A percentile compares a stretch with the other conserved stretches of the same genome.
These are phyloP conservation scores for Diplocarpon mali DNA, from an alignment of 2,329 filamentous ascomycete species.

Conservation along the genomic window DNA sequence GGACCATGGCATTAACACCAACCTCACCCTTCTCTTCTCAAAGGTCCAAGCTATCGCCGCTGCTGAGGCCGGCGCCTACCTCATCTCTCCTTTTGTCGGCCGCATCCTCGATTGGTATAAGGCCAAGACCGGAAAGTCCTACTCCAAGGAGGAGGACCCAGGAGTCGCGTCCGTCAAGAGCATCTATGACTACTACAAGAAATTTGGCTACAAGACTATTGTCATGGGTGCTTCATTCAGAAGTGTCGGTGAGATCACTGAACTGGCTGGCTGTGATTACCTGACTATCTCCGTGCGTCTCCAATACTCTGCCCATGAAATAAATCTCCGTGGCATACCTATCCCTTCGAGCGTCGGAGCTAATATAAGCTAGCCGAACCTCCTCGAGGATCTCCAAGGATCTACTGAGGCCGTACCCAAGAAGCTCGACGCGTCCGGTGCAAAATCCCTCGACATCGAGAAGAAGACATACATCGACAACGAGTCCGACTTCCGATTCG, in stretches of 20 bases:
- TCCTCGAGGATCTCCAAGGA: conserved; percentile 90
- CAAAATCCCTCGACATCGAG: conserved; percentile 60
- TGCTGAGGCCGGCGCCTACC: conserved; percentile 89
- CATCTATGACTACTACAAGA: conserved; percentile 99
- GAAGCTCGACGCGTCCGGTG: conserved; percentile 72
- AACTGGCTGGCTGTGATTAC: conserved; percentile 97
- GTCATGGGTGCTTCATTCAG: conserved; percentile 99
- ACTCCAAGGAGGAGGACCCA: conserved; percentile 80
- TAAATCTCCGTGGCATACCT: too few species aligned
- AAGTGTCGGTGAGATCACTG: conserved; percentile 91
- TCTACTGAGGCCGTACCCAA: conserved; percentile 70
- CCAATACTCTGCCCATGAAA: too few species aligned
- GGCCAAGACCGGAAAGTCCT: conserved; percentile 88
- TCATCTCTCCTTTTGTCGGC: conserved; percentile 98
- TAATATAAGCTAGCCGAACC: conserved; percentile 52
- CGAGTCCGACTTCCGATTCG: conserved; percentile 89
- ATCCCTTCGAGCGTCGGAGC: background rate
- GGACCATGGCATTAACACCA: conserved; percentile 94
- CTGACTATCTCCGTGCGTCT: conserved; percentile 81
- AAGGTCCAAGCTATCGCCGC: conserved; percentile 87
- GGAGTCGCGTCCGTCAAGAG: conserved; percentile 86
- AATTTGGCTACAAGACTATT: conserved; percentile 96
- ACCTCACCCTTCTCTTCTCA: conserved; percentile 99
- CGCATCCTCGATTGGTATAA: conserved; percentile 99
- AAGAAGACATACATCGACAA: conserved; percentile 87